phyloP scores from a whole-genome alignment of 805 yeast genomes.

The Starmera amethionina region DNA sequence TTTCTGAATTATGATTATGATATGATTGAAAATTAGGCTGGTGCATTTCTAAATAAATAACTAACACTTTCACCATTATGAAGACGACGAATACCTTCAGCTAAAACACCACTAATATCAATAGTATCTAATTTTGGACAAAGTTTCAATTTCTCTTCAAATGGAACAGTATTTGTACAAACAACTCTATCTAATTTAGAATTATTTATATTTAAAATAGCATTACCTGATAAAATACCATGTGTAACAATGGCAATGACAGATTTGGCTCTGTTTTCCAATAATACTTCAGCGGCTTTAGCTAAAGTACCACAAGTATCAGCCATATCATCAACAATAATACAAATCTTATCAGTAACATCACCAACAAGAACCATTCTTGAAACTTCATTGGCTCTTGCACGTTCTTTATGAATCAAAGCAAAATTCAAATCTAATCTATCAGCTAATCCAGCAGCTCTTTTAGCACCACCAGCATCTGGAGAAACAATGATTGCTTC shows the following conservation, averaged over 20 bases:
- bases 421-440: slow-evolving; percentile 73
- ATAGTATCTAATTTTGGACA: slow-evolving; percentile 60
- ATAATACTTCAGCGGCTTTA: slow-evolving; percentile 68
- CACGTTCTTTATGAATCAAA: slow-evolving; percentile 77
- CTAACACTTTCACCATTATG: slow-evolving; percentile 85
- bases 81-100: slow-evolving; percentile 75
- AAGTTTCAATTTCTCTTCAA: slow-evolving; percentile 46
- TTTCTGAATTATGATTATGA: too few species aligned
- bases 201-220: slow-evolving; percentile 59
- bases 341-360: slow-evolving; percentile 64
- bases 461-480: slow-evolving; percentile 86
- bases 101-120: slow-evolving; percentile 65
- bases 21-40: slow-evolving; percentile 14
- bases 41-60: slow-evolving; percentile 64
- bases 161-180: slow-evolving; percentile 75
- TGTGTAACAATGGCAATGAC: slow-evolving; percentile 81
- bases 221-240: slow-evolving; percentile 70
- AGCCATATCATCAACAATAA: slow-evolving; percentile 83
- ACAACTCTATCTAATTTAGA: slow-evolving; percentile 61
- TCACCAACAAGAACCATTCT: slow-evolving; percentile 84
- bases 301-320: slow-evolving; percentile 84
- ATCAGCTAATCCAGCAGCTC: slow-evolving; percentile 83
- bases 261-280: slow-evolving; percentile 57
- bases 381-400: slow-evolving; percentile 73
- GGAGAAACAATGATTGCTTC: slow-evolving; percentile 76